Conservation (phyloP, 768 basidiomycete species). For the Austroboletus eburneus region DNA sequence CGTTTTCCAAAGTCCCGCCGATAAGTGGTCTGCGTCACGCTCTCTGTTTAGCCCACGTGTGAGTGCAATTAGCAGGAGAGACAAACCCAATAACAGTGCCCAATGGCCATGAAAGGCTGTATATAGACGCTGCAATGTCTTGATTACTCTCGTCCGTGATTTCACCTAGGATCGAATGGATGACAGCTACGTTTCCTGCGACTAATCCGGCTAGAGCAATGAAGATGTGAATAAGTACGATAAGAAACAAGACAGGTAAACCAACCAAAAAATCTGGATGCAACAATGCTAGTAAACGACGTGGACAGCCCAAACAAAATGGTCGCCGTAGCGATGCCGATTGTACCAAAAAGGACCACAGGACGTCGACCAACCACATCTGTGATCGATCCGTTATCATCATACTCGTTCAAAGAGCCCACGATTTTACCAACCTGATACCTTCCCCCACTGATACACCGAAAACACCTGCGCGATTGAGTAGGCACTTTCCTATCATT, state of each 20-base stretch:
- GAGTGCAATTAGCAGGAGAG: neutral
- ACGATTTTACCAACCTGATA: conserved; percentile 41
- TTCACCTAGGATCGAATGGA: conserved; percentile 58
- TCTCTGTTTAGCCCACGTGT: neutral
- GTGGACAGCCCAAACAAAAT: conserved; percentile 52
- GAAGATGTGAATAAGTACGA: neutral
- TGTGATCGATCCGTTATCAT: conserved; percentile 11
- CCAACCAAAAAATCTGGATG: conserved; percentile 50
- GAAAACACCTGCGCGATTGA: conserved; percentile 55
- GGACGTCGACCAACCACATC: conserved; percentile 60
- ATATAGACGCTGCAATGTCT: conserved; percentile 53
- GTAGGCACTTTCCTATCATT: conserved; percentile 54
- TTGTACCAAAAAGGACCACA: conserved; percentile 49
- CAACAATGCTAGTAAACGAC: conserved; percentile 44
- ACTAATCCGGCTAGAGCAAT: conserved; percentile 51
- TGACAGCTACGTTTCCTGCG: conserved; percentile 58
- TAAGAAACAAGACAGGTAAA: neutral
- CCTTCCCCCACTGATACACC: conserved; percentile 57
- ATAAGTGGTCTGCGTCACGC: conserved; percentile 12
- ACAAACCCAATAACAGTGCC: conserved; percentile 52
- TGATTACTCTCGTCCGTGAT: conserved; percentile 62
- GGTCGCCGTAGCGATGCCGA: conserved; percentile 50
- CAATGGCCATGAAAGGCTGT: conserved; percentile 53
- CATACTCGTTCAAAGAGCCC: neutral
- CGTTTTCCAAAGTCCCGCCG: conserved; percentile 20